phyloP scores from a whole-genome alignment of 2,329 filamentous ascomycete genomes.

The Dothistroma pini region DNA sequence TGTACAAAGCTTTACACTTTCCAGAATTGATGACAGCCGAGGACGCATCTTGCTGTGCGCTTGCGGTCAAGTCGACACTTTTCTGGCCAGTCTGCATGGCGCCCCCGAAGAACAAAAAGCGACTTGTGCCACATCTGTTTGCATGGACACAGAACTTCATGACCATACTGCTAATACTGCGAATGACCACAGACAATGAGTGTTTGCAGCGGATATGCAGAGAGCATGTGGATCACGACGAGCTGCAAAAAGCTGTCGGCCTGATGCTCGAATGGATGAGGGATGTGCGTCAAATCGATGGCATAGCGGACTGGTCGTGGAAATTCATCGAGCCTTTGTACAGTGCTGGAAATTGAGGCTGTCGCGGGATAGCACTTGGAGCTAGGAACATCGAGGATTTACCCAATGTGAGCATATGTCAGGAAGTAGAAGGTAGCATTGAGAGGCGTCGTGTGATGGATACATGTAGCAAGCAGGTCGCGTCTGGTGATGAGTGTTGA shows the following conservation, averaged over 20 bases:
- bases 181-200: constrained; percentile 52
- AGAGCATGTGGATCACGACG: constrained; percentile 45
- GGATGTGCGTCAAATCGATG: constrained; percentile 55
- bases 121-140: constrained; percentile 57
- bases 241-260: constrained; percentile 50
- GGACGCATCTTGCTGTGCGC: constrained; percentile 53
- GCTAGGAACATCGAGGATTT: not conserved
- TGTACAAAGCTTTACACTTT: constrained; percentile 59
- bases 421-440: not conserved
- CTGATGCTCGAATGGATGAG: constrained; percentile 59
- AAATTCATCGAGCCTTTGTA: constrained; percentile 48
- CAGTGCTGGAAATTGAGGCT: constrained; percentile 1
- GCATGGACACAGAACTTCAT: constrained; percentile 62
- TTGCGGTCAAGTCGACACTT: constrained; percentile 56
- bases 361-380: not conserved
- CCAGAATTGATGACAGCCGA: constrained; percentile 52
- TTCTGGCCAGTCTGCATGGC: constrained; percentile 59
- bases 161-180: constrained; percentile 55
- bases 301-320: constrained; percentile 56
- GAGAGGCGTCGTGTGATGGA: no score
- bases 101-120: constrained; percentile 55
- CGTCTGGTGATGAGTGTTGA: no score
- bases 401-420: not conserved
- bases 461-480: no score
- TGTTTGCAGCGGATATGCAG: constrained; percentile 50